Percentiles rank a stretch among this genome's conserved stretches.
phyloP scores from a whole-genome alignment of 148 eudicot genomes.

The Cornus florida region DNA sequence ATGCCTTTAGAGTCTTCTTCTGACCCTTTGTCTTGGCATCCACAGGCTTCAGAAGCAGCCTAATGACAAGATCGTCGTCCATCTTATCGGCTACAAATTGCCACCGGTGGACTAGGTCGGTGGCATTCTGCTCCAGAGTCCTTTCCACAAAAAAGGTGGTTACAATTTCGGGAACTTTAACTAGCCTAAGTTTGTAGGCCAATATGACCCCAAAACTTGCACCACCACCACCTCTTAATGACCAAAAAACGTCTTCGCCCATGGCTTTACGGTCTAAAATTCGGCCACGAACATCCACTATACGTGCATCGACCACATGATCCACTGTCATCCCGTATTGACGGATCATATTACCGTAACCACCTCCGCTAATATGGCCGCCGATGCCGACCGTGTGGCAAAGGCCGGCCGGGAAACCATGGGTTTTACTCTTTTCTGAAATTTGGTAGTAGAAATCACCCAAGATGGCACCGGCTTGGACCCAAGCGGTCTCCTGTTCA shows the following conservation, averaged over 20 bases:
- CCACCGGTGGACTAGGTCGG: background rate
- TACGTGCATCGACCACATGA: too few relatives aligned
- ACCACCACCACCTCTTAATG: too few relatives aligned
- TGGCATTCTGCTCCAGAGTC: conserved; percentile 6
- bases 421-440: conserved; percentile 11
- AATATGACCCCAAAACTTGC: conserved; percentile 35
- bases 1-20: conserved; percentile 16
- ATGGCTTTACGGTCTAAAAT: too few relatives aligned
- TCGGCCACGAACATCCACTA: too few relatives aligned
- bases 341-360: too few relatives aligned
- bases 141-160: conserved; percentile 2
- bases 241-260: too few relatives aligned
- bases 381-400: conserved; percentile 14
- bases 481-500: too few relatives aligned
- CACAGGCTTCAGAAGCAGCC: too few relatives aligned
- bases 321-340: too few relatives aligned
- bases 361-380: too few relatives aligned
- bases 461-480: conserved; percentile 18
- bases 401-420: conserved; percentile 23
- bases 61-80: too few relatives aligned
- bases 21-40: background rate
- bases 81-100: background rate
- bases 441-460: conserved; percentile 30
- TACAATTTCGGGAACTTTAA: background rate
- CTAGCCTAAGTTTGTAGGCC: conserved; percentile 21